Base-by-base conservation (phyloP, 2,329 filamentous ascomycete genomes). In the Dactylellina leptospora region DNA sequence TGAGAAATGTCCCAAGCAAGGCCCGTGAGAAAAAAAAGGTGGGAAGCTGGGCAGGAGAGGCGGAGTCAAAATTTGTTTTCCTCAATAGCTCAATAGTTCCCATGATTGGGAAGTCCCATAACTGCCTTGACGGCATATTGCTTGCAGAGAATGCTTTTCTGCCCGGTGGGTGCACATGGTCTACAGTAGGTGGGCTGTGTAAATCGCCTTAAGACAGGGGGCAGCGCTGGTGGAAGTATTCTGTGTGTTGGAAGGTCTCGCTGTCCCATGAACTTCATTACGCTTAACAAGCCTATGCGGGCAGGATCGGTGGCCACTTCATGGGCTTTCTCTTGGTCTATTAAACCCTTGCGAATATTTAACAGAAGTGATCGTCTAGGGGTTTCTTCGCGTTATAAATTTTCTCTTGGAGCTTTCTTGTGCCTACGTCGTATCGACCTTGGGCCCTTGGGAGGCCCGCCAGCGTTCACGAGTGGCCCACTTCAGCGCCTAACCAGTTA, bases 271-370 rank as follows among this genome's bases (percentile, higher is more conserved):
- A 62, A 25, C 53, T 47, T 53, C 45, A 71, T 72, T 60, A 51
- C 68, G 68, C 53, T 64, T 72, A 72, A 55, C 59, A 16, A 50
- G 10, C 66, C 58, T 38, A 55, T 71, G 58, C 44, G 28, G 66
- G 66, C 58, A 71, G 66, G 66, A 61, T 70, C 58, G 59, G 62
- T 61, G 36, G 66, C 44, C 54, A 62, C 64, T 54, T 36, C 25
- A 23, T 27, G 28, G n/a, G 25, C 55, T 60, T 45, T 58, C 51
- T 30, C 56, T 70, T 42, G n/a, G 33, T 47, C 27, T 61, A 50
- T 40, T 18, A 27, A 51, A 70, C 56, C 58, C 66, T 63, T 62
- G 50, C 44, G 18, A 4, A 30, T 28, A 3, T 47, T 33, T 6
- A 47, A 1, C 11, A 60, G 40, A 28, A 70, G 42, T 25, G 30